A percentile compares a stretch with the other conserved stretches of the same genome.
phyloP scores from a whole-genome alignment of 2,329 filamentous ascomycete species.

The Cladosporium sp. region DNA sequence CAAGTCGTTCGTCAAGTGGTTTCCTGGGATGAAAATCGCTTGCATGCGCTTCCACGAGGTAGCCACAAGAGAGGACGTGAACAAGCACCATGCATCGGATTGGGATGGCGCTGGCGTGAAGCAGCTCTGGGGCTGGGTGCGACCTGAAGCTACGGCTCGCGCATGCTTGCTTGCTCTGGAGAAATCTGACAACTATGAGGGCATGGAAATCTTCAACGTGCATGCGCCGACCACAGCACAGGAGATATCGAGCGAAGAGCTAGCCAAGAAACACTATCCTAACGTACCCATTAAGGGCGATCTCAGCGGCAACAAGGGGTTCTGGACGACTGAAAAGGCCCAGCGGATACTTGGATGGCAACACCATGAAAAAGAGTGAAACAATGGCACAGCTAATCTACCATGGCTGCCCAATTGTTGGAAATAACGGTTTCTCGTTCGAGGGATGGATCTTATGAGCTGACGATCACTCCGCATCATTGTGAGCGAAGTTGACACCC shows the following conservation, averaged over 20 bases:
- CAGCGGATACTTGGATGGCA: conserved; percentile 22
- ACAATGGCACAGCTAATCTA: too few species aligned
- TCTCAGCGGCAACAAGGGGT: conserved; percentile 19
- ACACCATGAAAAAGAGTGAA: conserved; percentile 21
- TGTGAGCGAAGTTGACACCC: too few species aligned
- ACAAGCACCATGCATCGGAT: conserved; percentile 29
- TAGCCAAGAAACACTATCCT: conserved; percentile 25
- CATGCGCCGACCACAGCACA: conserved; percentile 28
- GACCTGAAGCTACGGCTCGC: conserved; percentile 30
- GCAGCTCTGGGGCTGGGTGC: conserved; percentile 35
- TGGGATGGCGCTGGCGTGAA: conserved; percentile 32
- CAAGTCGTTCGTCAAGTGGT: conserved; percentile 31
- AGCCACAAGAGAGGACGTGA: conserved; percentile 25
- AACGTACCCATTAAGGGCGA: conserved; percentile 20
- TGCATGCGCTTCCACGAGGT: conserved; percentile 36
- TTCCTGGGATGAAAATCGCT: conserved; percentile 34
- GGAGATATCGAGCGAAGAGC: conserved; percentile 17
- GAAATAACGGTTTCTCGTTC: too few species aligned
- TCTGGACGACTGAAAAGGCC: conserved; percentile 25
- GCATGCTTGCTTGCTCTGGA: conserved; percentile 33
- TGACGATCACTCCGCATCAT: too few species aligned
- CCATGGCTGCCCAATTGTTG: too few species aligned
- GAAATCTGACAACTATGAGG: conserved; percentile 27
- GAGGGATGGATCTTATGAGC: too few species aligned
- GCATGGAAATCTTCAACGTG: conserved; percentile 33